These are phyloP conservation scores for Lathyrus aphaca DNA, from an alignment of 306 rosid genomes.

Conservation along the genomic window DNA sequence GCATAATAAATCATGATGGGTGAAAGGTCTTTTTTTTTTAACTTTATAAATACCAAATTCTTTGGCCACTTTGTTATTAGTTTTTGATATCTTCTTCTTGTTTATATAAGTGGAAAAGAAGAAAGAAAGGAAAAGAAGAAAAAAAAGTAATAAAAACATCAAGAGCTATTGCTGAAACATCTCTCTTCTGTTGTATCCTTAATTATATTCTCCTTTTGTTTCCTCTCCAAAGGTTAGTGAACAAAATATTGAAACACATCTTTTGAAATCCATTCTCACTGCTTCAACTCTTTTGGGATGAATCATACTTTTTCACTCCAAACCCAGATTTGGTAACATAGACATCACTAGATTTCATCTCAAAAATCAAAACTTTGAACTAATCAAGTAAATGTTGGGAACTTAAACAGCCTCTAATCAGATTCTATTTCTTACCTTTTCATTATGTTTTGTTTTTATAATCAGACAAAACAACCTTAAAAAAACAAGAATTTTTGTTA, in stretches of 20 bases:
- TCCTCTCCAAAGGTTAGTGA: slow-evolving; percentile 62
- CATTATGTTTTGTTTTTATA: slow-evolving; percentile 26
- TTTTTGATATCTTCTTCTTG: slow-evolving; percentile 54
- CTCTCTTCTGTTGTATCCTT: slow-evolving; percentile 44
- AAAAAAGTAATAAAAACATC: slow-evolving; percentile 12
- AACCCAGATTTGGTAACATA: slow-evolving; percentile 50
- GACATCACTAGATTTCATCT: slow-evolving; percentile 33
- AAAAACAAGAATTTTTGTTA: slow-evolving; percentile 3
- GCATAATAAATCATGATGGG: slow-evolving; percentile 54
- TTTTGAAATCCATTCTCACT: slow-evolving; percentile 46
- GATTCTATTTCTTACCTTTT: slow-evolving; percentile 21
- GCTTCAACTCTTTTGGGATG: slow-evolving; percentile 60
- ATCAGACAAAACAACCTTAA: slow-evolving; percentile 30
- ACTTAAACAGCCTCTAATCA: slow-evolving; percentile 8
- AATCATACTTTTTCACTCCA: slow-evolving; percentile 42
- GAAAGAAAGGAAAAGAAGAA: slow-evolving; percentile 7
- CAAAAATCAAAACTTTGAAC: slow-evolving; percentile 29
- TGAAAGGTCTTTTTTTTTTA: slow-evolving; percentile 53
- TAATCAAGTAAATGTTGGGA: slow-evolving; percentile 37
- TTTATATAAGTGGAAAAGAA: slow-evolving; percentile 47
- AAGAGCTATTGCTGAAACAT: slow-evolving; percentile 59
- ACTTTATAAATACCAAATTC: slow-evolving; percentile 71
- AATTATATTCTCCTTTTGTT: slow-evolving; percentile 57
- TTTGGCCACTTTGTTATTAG: slow-evolving; percentile 57
- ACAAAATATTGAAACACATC: slow-evolving; percentile 56